Evolutionary conservation across 2,329 filamentous ascomycete genomes (phyloP).

Genomic region (Hypoxylon sp.): DNA sequence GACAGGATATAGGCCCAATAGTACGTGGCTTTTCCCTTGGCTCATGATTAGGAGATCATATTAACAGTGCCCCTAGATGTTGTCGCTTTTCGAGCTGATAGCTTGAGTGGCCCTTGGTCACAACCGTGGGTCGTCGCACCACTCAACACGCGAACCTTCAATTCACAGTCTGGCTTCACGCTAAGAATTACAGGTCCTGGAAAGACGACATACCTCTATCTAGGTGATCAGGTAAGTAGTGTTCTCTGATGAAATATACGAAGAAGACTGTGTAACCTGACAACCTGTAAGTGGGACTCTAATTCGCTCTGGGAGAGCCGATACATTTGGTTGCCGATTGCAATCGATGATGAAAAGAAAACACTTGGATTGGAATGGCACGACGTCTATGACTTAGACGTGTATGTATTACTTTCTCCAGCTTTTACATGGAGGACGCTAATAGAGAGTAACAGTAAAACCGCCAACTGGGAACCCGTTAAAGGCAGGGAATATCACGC

Average conservation of each 20-base stretch:
- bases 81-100: conserved; percentile 69
- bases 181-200: conserved; percentile 64
- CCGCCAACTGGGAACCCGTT: conserved; percentile 64
- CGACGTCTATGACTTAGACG: conserved; percentile 70
- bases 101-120: conserved; percentile 66
- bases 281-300: conserved; percentile 62
- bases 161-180: conserved; percentile 67
- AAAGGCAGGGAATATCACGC: conserved; percentile 64
- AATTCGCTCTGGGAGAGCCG: conserved; percentile 71
- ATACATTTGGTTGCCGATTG: conserved; percentile 70
- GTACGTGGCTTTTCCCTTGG: conserved; percentile 28
- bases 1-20: conserved; percentile 74
- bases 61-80: conserved; percentile 57
- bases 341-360: conserved; percentile 67
- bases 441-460: conserved; percentile 54
- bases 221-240: conserved; percentile 60
- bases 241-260: background rate
- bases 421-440: background rate
- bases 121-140: conserved; percentile 68
- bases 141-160: conserved; percentile 66
- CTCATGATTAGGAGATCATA: background rate
- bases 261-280: conserved; percentile 2
- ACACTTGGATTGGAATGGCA: conserved; percentile 66
- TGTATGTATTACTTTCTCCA: conserved; percentile 53
- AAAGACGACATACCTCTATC: conserved; percentile 65